Evolutionary conservation across 2,329 filamentous ascomycete genomes (phyloP), one percentile per base, ranked within the genome.

Genomic region (Xylaria sp.): DNA sequence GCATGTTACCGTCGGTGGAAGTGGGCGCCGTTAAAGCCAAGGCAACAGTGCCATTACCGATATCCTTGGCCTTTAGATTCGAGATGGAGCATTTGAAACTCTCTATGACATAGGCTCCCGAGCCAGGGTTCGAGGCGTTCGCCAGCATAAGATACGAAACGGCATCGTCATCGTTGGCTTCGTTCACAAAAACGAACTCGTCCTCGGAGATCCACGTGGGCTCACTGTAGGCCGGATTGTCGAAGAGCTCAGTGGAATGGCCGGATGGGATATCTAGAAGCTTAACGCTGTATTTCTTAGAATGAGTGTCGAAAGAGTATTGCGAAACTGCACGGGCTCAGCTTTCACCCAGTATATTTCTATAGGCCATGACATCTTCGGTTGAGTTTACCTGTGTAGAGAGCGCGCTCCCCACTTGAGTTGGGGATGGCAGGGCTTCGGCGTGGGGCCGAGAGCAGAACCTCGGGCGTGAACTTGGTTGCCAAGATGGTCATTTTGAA

Each of bases 271-370:
- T 85, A 74, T 95, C 89, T 50, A 97, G 82, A 32, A 95, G 80
- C 20, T 90, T 88, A 73, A 92, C 90, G 81, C 94, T 90, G 69
- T 84, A 86, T 5, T 86, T 87, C 77, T 91, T 91, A 56, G 85
- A 85, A 78, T 97, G 93, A 0, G 88, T 86, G 48, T 91, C 85
- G 80, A 97, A 97, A 5, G 90, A 94, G 80, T 97, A 97, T 1
- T 90, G 89, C 0, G 91, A 92, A 18, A 90, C 84, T 90, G 78
- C 10, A 64, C 56, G 18, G 32, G 20, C 65, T 72, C 39, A 83
- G 75, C 71, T 79, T 77, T 79, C 82, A 20, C 32, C 13, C 25
- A 9, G 41, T 44, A 56, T 10, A 46, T 10, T 10, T 9, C 39
- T 23, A n/a, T 57, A 61, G 61, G 39, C 20, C 4, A 25, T 10